These are phyloP conservation scores for Scenedesmus sp. DNA, from an alignment of 163 green algal species.

Conservation along the genomic window DNA sequence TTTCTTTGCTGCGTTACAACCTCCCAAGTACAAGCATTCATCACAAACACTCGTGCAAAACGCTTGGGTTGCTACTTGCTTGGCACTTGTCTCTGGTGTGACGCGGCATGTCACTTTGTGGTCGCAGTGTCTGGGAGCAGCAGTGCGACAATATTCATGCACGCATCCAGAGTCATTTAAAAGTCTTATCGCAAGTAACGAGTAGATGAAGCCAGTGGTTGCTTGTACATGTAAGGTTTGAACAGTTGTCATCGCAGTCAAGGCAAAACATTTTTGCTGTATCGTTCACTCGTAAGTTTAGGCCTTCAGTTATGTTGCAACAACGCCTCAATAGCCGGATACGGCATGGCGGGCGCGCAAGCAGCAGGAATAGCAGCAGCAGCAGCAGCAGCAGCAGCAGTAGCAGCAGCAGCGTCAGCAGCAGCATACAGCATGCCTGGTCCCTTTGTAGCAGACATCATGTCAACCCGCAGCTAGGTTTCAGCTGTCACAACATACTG, in stretches of 20 bases:
- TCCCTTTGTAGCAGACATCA: background rate
- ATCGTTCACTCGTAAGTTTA: background rate
- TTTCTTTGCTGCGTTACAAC: background rate
- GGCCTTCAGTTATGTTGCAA: background rate
- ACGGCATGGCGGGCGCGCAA: background rate
- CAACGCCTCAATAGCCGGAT: background rate
- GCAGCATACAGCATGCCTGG: background rate
- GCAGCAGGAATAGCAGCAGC: background rate
- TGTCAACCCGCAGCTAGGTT: background rate
- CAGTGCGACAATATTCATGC: background rate
- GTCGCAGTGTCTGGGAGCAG: background rate
- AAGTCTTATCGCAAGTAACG: background rate
- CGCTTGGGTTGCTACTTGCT: background rate
- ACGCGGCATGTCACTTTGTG: background rate
- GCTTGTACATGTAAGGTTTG: no score
- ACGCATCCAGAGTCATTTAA: background rate
- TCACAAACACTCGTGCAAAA: background rate
- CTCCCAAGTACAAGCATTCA: no score
- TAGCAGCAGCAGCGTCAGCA: background rate
- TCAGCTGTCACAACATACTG: background rate
- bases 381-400: constrained; percentile 2
- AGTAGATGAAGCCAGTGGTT: no score
- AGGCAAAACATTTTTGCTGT: background rate
- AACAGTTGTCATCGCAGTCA: background rate
- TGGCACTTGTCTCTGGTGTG: background rate